phyloP scores from a whole-genome alignment of 257 asterid species.

The Solanum etuberosum region DNA sequence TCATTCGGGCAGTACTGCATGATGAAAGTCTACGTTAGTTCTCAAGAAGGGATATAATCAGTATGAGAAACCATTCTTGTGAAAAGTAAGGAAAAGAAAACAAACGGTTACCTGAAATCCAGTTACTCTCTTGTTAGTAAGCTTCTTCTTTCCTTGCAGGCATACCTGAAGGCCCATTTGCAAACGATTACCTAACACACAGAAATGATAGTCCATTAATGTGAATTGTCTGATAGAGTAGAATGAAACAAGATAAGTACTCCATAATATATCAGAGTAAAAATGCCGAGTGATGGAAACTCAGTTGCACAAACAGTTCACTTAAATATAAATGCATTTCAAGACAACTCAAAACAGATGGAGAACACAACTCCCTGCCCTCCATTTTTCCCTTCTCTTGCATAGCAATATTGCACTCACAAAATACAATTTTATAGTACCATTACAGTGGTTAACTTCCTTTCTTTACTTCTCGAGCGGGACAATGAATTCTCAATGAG shows the following conservation, averaged over 20 bases:
- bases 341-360: neutral
- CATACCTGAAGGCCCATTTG: slow-evolving; percentile 51
- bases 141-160: slow-evolving; percentile 62
- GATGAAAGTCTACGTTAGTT: neutral
- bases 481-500: neutral
- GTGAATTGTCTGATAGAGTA: neutral
- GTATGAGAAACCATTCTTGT: neutral
- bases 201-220: neutral
- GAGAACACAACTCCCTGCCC: neutral
- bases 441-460: neutral
- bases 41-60: neutral
- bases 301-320: neutral
- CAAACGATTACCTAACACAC: slow-evolving; percentile 26
- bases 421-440: neutral
- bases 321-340: neutral
- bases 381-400: neutral
- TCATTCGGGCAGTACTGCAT: slow-evolving; percentile 73
- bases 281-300: neutral
- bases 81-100: neutral
- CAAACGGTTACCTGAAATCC: slow-evolving; percentile 64
- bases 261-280: neutral
- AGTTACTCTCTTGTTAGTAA: slow-evolving; percentile 57
- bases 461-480: neutral
- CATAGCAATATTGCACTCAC: neutral
- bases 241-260: neutral